Conservation (phyloP, 1,139 yeast genomes). For the Geotrichum carabidarum region DNA sequence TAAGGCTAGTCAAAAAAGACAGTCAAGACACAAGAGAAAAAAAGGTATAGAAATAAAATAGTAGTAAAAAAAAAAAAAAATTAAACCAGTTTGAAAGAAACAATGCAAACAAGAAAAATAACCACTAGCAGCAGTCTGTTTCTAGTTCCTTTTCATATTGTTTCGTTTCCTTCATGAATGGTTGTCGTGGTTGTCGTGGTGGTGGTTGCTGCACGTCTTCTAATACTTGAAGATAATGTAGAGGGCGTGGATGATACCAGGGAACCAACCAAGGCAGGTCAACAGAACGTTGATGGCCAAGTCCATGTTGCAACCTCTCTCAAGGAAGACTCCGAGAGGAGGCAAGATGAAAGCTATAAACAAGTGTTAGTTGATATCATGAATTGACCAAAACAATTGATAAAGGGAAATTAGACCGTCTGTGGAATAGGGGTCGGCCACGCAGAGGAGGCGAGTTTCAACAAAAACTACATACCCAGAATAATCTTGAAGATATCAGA, state of each 20-base stretch:
- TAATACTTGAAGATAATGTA: constrained; percentile 43
- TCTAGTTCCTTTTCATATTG: too few relatives aligned
- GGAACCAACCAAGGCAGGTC: constrained; percentile 62
- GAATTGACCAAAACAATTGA: background rate
- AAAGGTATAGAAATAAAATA: too few relatives aligned
- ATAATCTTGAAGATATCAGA: constrained; percentile 53
- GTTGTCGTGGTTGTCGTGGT: background rate
- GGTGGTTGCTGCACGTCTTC: background rate
- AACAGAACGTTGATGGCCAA: constrained; percentile 56
- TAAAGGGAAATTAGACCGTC: too few relatives aligned
- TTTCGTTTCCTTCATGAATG: too few relatives aligned
- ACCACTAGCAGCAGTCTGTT: too few relatives aligned
- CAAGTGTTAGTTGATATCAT: background rate
- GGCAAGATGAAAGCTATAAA: constrained; percentile 57
- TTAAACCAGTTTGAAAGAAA: too few relatives aligned
- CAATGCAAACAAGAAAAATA: too few relatives aligned
- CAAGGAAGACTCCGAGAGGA: constrained; percentile 70
- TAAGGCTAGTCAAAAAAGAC: too few relatives aligned
- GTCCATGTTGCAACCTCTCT: constrained; percentile 56
- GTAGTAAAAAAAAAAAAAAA: too few relatives aligned
- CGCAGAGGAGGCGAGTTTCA: background rate
- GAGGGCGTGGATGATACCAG: constrained; percentile 53
- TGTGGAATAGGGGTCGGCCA: too few relatives aligned
- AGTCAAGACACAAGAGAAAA: too few relatives aligned
- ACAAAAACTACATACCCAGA: constrained; percentile 37